Base-by-base conservation (phyloP, 2,329 filamentous ascomycete genomes). In the Lecanicillium sp. region DNA sequence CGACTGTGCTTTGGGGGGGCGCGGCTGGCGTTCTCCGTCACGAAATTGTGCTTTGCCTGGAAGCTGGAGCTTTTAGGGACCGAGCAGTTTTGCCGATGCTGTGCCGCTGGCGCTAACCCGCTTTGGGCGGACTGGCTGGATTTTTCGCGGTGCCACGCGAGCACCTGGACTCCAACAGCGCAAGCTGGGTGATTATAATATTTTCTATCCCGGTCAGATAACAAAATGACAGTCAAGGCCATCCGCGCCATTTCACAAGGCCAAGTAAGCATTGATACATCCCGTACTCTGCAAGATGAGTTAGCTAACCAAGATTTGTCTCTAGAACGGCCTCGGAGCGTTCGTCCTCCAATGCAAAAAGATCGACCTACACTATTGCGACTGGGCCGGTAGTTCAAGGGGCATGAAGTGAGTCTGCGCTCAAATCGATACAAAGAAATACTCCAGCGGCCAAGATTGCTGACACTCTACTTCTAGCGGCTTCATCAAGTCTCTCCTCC, bases 321-420 rank as follows among this genome's bases (percentile, higher is more conserved):
- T 25, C 6, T 25, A 96, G 89, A 96, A 98, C 70, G 92, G 92
- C 73, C 74, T 96, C 51, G 90, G 90, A 55, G 85, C 89, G 59
- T 96, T 96, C 71, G 86, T 98, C 64, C 78, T 95, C 42, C 90
- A 95, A 70, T 98, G 92, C 79, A 94, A 87, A 72, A 85, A 83
- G 58, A 71, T 98, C 61, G 86, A 95, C 62, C 86, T 98, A 57
- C 85, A 94, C 68, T 98, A 95, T 70, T 96, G 92, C 71, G 88
- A 96, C 73, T 89, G 84, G 78, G 86, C 85, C 42, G 92, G 89
- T 46, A 94, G 86, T 62, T 96, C 90, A 28, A 79, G 70, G 55
- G 92, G 92, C 57, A 95, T 96, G 88, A 92, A 94, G 85, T 92
- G 71, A 47, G 74, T 50, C 32, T 33, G 29, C 32, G 35, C 33